Evolutionary conservation across 768 basidiomycete genomes (phyloP).

Genomic region (Russula lepida): DNA sequence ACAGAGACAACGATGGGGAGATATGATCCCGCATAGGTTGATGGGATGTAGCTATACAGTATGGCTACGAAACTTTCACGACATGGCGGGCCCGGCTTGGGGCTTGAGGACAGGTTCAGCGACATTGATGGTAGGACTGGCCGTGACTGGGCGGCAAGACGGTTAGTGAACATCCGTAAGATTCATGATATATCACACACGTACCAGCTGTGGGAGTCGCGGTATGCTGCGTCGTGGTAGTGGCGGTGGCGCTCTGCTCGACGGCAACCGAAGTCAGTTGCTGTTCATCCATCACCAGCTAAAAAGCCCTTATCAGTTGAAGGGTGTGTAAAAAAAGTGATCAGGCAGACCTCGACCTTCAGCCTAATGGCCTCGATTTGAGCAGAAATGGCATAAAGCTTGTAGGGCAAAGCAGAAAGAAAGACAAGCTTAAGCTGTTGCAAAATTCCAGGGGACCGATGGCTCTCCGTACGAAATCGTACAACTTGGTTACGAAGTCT

Average conservation of each 20-base stretch:
- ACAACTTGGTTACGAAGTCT: not conserved
- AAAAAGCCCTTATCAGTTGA: not conserved
- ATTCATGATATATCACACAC: too few species aligned
- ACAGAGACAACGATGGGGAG: not conserved
- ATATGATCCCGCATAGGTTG: not conserved
- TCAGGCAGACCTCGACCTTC: not conserved
- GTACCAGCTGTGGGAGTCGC: not conserved
- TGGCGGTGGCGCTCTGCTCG: not conserved
- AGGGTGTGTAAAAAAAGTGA: not conserved
- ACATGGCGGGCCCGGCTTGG: too few species aligned
- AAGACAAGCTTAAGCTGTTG: not conserved
- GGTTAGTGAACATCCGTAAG: too few species aligned
- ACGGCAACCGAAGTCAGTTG: not conserved
- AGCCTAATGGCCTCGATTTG: not conserved
- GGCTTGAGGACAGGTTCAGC: too few species aligned
- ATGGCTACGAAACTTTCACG: too few species aligned
- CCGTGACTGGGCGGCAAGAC: too few species aligned
- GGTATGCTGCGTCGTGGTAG: not conserved
- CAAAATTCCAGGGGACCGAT: not conserved
- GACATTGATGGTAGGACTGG: too few species aligned
- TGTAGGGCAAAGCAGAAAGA: not conserved
- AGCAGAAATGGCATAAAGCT: not conserved
- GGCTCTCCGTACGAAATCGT: not conserved
- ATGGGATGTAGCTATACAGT: not conserved
- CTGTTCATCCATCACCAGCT: not conserved